Base-by-base conservation (phyloP, 495 filamentous ascomycete species). In the Cenococcum geophilum region DNA sequence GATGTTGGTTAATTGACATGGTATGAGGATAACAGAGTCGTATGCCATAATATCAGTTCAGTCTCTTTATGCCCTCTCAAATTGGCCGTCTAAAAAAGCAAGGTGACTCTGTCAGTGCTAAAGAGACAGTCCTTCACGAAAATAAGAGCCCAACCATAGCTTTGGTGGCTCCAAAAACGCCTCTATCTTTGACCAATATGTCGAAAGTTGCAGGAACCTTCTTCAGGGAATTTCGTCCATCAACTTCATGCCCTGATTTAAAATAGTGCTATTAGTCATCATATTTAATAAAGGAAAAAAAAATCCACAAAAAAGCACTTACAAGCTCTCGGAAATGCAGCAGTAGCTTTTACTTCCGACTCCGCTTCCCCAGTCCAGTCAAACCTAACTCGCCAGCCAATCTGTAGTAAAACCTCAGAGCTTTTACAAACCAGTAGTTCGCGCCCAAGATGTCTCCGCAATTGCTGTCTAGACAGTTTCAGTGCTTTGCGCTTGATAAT, bases 301-400 rank as follows among this genome's bases (percentile, higher is more conserved):
- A 32, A 32, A 2, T 6, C 2, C 27, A 32, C 27, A 6, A 6
- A 32, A 32, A 32, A 32, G 27, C 27, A 69, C 66, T 63, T 61
- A 69, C 83, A 85, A 51, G 74, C 79, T 50, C 70, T 71, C 34
- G 82, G 81, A 20, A 78, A 61, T 11, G 75, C 72, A 2, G 79
- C 75, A 59, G 75, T 59, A 27, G 79, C 75, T 1, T 70, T 64
- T 25, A 86, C 68, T 51, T 71, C 71, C 59, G 77, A 82, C 68
- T 79, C 75, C 5, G 82, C 82, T 68, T 86, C 82, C 5, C 83
- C 83, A 0, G 81, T 82, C 82, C 82, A 85, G 66, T 85, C 82
- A 70, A 86, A 84, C 12, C 71, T 67, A 42, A 85, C 81, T 34
- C 66, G 68, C 83, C 83, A 86, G 10, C 9, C 23, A 14, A 74